phyloP scores from a whole-genome alignment of 768 basidiomycete species.

The Candolleomyces aberdarensis region DNA sequence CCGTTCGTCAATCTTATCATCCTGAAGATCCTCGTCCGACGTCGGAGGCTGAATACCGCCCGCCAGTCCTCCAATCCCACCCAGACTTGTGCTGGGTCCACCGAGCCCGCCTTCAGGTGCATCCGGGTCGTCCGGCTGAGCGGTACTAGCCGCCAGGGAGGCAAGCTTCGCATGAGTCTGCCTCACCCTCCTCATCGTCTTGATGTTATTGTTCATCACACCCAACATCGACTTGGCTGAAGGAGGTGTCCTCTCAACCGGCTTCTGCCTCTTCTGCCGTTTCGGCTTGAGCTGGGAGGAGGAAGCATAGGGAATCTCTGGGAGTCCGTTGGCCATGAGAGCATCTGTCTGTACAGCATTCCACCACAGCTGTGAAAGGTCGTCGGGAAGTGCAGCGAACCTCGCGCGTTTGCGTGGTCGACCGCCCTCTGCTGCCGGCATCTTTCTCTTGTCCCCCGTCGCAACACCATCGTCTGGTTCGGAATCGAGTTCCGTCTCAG shows the following conservation, averaged over 20 bases:
- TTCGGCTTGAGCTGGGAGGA: constrained; percentile 10
- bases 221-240: constrained; percentile 48
- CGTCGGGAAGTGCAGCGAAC: constrained; percentile 40
- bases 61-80: constrained; percentile 21
- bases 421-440: constrained; percentile 36
- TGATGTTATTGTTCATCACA: constrained; percentile 75
- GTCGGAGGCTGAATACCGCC: constrained; percentile 18
- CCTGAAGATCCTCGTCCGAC: constrained; percentile 34
- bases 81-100: constrained; percentile 14
- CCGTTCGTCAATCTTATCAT: constrained; percentile 55
- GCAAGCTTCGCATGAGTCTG: constrained; percentile 72
- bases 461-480: constrained; percentile 26
- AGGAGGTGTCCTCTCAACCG: not conserved
- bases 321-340: constrained; percentile 63
- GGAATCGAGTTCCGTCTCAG: constrained; percentile 28
- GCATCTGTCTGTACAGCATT: constrained; percentile 59
- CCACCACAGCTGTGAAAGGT: constrained; percentile 70
- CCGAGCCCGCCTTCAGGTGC: constrained; percentile 28
- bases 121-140: constrained; percentile 33
- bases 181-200: constrained; percentile 68
- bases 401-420: constrained; percentile 65
- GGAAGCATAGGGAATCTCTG: constrained; percentile 45
- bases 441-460: constrained; percentile 64
- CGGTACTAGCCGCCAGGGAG: constrained; percentile 41
- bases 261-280: constrained; percentile 9